Evolutionary conservation across 2,329 filamentous ascomycete genomes (phyloP), one percentile per base, ranked within the genome.

Genomic region (Fusarium goolgardi): DNA sequence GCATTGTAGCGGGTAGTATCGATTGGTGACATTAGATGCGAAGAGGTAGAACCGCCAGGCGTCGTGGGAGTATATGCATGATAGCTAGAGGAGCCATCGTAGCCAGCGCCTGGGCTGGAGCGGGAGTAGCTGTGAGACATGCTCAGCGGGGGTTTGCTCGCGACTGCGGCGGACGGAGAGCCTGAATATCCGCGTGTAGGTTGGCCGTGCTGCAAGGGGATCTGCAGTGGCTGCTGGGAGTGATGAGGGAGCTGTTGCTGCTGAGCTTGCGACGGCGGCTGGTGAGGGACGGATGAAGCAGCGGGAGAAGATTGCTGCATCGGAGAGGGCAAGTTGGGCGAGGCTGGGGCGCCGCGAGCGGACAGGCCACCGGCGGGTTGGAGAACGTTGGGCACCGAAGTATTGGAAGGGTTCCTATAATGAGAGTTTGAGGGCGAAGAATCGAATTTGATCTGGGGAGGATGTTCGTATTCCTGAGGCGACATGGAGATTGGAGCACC

Each of bases 61-160:
- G 91, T 93, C 52, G 89, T 88, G 16, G 86, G 85, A 40, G 84
- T 85, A 73, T 88, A 89, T 49, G 86, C 81, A 37, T 82, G 78
- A 74, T 88, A 88, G 75, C 71, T 75, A 62, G 89, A 76, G 44
- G 82, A 77, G 44, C 79, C 77, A 64, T 89, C 86, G 76, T 86
- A 89, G 61, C 81, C 80, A 51, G 83, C 83, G 44, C 90, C 88
- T 51, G 94, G 93, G 78, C 93, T 97, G 59, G 93, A 96, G 73
- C 92, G 88, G 47, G 94, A 94, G 80, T 97, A 95, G 76, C 84
- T 87, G 77, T 95, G 92, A 41, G 90, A 85, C 77, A 86, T 78
- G 78, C 81, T 88, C 74, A 91, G 82, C 43, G 89, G 85, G 23
- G 90, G 87, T 75, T 91, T 90, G 49, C 89, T 87, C 43, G 90